Percentiles rank a stretch among this genome's conserved stretches.
phyloP scores from a whole-genome alignment of 1,284 basidiomycete genomes.

The Wolfiporia cocos region DNA sequence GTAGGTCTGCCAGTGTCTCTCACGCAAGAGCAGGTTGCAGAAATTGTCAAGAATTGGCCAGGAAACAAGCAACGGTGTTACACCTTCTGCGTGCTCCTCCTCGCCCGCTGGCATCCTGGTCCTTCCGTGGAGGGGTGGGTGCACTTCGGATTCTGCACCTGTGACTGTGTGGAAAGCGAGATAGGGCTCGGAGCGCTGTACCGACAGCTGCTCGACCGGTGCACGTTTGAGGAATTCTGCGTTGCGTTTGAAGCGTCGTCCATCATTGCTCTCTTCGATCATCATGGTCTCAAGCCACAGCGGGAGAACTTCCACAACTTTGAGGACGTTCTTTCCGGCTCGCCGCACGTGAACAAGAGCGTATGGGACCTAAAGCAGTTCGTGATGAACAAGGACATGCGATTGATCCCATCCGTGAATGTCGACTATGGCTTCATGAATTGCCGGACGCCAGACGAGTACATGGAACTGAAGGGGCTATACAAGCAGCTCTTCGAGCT shows the following conservation, averaged over 20 bases:
- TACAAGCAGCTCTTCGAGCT: constrained; percentile 28
- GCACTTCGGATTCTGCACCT: constrained; percentile 28
- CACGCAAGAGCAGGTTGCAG: neutral
- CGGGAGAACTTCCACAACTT: constrained; percentile 12
- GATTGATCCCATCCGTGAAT: constrained; percentile 10
- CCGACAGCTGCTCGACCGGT: constrained; percentile 17
- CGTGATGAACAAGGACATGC: constrained; percentile 8
- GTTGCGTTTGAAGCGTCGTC: constrained; percentile 18
- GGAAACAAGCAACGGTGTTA: constrained; percentile 10
- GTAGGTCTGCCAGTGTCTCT: neutral
- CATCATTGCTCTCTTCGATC: constrained; percentile 22
- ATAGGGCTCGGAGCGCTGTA: constrained; percentile 14
- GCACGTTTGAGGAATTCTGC: constrained; percentile 29
- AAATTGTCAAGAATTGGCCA: constrained; percentile 10
- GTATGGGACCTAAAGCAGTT: constrained; percentile 36
- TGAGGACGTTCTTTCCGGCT: constrained; percentile 21
- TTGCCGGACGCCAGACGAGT: constrained; percentile 10
- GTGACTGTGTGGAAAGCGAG: constrained; percentile 13
- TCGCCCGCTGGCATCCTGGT: constrained; percentile 12
- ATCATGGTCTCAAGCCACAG: constrained; percentile 10
- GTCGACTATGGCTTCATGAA: constrained; percentile 35
- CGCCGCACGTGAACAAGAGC: constrained; percentile 18
- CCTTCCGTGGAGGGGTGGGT: constrained; percentile 16
- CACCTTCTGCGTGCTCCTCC: constrained; percentile 9
- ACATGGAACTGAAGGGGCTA: constrained; percentile 21